These are phyloP conservation scores for Xylaria hypoxylon DNA, from an alignment of 2,329 filamentous ascomycete species.

Conservation along the genomic window DNA sequence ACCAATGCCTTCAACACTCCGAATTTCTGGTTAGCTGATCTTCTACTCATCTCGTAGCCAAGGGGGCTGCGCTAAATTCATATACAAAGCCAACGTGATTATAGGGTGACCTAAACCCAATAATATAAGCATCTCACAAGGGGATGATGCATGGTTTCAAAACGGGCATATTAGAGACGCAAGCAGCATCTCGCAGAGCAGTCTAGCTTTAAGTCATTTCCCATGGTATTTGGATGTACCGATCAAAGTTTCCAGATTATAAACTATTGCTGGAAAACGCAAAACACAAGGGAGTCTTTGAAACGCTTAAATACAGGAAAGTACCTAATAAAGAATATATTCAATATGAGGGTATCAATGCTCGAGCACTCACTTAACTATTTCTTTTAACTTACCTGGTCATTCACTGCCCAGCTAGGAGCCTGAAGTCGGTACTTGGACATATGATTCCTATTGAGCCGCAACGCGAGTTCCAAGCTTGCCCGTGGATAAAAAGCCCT, in stretches of 20 bases:
- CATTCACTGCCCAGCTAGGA: not conserved
- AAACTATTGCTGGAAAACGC: not conserved
- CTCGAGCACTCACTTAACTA: conserved; percentile 5
- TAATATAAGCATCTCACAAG: too few relatives aligned
- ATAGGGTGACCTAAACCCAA: too few relatives aligned
- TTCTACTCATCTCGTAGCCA: not conserved
- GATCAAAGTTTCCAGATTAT: too few relatives aligned
- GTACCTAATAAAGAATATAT: not conserved
- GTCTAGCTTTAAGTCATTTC: not conserved
- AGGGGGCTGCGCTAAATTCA: not conserved
- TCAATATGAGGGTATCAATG: conserved; percentile 27
- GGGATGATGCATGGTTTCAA: too few relatives aligned
- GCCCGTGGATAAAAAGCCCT: conserved; percentile 87
- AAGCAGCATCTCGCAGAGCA: too few relatives aligned
- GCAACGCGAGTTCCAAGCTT: conserved; percentile 71
- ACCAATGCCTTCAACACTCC: not conserved
- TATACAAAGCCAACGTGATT: not conserved
- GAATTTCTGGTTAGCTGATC: not conserved
- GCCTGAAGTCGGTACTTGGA: not conserved
- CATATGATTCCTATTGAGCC: conserved; percentile 41
- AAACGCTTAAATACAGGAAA: not conserved
- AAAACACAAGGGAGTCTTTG: not conserved
- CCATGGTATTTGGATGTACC: not conserved
- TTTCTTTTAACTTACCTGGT: conserved; percentile 8
- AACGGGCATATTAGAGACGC: too few relatives aligned